phyloP scores from a whole-genome alignment of 2,329 filamentous ascomycete species.

The Nigrograna mackinnonii region DNA sequence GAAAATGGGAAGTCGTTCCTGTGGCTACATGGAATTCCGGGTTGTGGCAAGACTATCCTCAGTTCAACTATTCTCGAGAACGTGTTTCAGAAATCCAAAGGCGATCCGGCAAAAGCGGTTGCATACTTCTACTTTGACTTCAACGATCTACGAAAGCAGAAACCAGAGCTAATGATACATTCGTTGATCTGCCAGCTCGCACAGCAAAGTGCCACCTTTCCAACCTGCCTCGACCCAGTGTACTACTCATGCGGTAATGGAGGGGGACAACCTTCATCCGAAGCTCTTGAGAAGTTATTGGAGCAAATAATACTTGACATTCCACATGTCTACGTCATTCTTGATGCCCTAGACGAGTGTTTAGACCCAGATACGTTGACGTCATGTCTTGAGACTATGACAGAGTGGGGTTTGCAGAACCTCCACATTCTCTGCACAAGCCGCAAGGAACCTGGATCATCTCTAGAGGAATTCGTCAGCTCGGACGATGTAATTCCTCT shows the following conservation, averaged over 20 bases:
- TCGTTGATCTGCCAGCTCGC: not conserved
- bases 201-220: not conserved
- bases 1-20: not conserved
- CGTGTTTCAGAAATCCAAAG: not conserved
- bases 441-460: slow-evolving; percentile 12
- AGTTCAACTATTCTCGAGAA: not conserved
- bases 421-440: slow-evolving; percentile 18
- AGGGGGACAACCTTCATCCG: not conserved
- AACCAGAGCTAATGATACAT: not conserved
- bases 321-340: not conserved
- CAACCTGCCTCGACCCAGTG: not conserved
- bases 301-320: not conserved
- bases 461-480: slow-evolving; percentile 6
- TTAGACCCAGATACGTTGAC: no score
- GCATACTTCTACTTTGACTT: slow-evolving; percentile 1
- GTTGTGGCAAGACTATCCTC: slow-evolving; percentile 1
- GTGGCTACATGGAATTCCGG: not conserved
- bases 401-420: no score
- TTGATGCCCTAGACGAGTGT: not conserved
- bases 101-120: not conserved
- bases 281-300: not conserved
- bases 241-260: not conserved
- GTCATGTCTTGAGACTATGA: no score
- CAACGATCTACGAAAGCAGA: not conserved
- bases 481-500: slow-evolving; percentile 7